Evolutionary conservation across 2,329 filamentous ascomycete genomes (phyloP).

Genomic region (Colletotrichum costaricense): DNA sequence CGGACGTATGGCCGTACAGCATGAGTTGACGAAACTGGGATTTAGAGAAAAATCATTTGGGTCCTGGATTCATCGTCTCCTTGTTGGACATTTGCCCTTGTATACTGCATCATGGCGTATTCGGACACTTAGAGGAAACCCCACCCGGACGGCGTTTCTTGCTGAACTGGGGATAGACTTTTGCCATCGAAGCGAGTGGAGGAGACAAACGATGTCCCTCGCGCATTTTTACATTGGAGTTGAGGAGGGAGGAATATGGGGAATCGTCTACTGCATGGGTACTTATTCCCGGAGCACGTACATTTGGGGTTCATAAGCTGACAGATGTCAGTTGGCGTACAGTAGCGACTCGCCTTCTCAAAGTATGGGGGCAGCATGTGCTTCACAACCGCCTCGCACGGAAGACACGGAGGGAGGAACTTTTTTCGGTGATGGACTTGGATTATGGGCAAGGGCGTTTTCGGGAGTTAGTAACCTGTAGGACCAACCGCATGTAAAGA

Average conservation of each 20-base stretch:
- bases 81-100: background rate
- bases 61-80: background rate
- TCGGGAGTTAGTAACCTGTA: background rate
- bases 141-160: constrained; percentile 2
- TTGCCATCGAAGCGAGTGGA: background rate
- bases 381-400: background rate
- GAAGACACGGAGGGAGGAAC: background rate
- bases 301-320: too few relatives aligned
- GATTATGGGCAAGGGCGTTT: background rate
- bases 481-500: background rate
- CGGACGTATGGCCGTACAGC: constrained; percentile 26
- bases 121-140: constrained; percentile 2
- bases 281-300: too few relatives aligned
- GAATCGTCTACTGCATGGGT: background rate
- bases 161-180: constrained; percentile 4
- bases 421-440: too few relatives aligned
- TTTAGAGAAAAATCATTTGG: background rate
- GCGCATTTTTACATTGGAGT: constrained; percentile 33
- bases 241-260: constrained; percentile 24
- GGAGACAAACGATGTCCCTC: background rate
- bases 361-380: background rate
- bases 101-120: constrained; percentile 8
- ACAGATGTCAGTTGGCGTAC: too few relatives aligned
- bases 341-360: too few relatives aligned
- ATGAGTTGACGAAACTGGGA: background rate